These are phyloP conservation scores for Ophiognomonia clavigignenti-juglandacearum DNA, from an alignment of 2,329 filamentous ascomycete species.

Conservation along the genomic window DNA sequence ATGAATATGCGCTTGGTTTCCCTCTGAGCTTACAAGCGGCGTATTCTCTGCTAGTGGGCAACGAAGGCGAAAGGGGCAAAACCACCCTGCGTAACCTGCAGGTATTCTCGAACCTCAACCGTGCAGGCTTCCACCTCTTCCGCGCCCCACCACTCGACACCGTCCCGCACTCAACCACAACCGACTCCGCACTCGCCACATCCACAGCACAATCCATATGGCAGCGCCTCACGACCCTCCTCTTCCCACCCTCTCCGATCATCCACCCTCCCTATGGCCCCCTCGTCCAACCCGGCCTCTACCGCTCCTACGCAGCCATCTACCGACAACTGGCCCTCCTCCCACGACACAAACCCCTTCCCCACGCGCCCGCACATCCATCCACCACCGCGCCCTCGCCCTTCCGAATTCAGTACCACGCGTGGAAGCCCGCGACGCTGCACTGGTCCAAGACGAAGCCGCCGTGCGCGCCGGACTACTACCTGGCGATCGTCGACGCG, in stretches of 20 bases:
- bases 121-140: slow-evolving; percentile 75
- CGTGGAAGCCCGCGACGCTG: slow-evolving; percentile 69
- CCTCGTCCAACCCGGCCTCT: slow-evolving; percentile 57
- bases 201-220: slow-evolving; percentile 31
- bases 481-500: slow-evolving; percentile 76
- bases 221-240: slow-evolving; percentile 50
- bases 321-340: slow-evolving; percentile 74
- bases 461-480: slow-evolving; percentile 69
- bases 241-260: slow-evolving; percentile 26
- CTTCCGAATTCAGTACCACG: slow-evolving; percentile 71
- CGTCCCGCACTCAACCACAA: slow-evolving; percentile 7
- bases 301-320: slow-evolving; percentile 64
- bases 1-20: slow-evolving; percentile 59
- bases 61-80: slow-evolving; percentile 57
- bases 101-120: slow-evolving; percentile 80
- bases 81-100: slow-evolving; percentile 74
- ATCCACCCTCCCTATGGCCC: slow-evolving; percentile 43
- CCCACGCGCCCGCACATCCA: slow-evolving; percentile 20
- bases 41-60: slow-evolving; percentile 77
- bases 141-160: slow-evolving; percentile 48
- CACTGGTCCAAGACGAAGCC: slow-evolving; percentile 75
- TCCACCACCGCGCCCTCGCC: slow-evolving; percentile 37
- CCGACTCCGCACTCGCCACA: slow-evolving; percentile 1
- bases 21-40: slow-evolving; percentile 88
- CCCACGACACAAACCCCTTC: slow-evolving; percentile 58